Evolutionary conservation across 208 protist species (phyloP).

Genomic region (Trypanosoma melophagium): DNA sequence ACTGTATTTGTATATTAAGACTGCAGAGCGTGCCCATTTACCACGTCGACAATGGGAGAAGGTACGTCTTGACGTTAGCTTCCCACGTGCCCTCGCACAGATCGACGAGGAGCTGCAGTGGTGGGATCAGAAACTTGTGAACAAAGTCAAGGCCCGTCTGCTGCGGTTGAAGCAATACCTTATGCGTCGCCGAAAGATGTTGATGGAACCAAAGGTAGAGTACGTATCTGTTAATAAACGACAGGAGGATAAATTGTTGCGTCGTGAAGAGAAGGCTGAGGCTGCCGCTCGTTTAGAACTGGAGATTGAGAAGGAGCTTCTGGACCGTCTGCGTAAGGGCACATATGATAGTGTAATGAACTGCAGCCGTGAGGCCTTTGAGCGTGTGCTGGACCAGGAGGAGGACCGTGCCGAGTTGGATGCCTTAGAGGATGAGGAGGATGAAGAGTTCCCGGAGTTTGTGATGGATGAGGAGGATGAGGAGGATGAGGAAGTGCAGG

Average conservation of each 20-base stretch:
- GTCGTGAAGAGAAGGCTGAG: constrained; percentile 96
- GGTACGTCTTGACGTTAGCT: constrained; percentile 96
- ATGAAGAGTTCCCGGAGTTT: constrained; percentile 85
- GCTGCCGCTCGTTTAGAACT: constrained; percentile 95
- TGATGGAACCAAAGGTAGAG: constrained; percentile 92
- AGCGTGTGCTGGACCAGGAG: constrained; percentile 85
- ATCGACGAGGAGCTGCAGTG: constrained; percentile 97
- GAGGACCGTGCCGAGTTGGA: constrained; percentile 83
- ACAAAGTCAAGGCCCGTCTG: constrained; percentile 97
- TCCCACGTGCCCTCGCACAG: constrained; percentile 92
- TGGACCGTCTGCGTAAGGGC: constrained; percentile 94
- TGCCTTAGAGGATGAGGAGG: constrained; percentile 72
- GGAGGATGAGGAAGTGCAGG: constrained; percentile 54
- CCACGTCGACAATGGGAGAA: constrained; percentile 98
- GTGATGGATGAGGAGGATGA: constrained; percentile 90
- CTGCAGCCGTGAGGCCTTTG: constrained; percentile 87
- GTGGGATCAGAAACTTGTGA: constrained; percentile 94
- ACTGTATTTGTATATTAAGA: constrained; percentile 98
- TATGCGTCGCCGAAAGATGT: constrained; percentile 96
- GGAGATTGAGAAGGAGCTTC: constrained; percentile 97
- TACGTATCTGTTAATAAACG: constrained; percentile 97
- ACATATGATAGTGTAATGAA: constrained; percentile 92
- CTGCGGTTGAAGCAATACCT: constrained; percentile 98
- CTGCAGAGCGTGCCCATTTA: constrained; percentile 97
- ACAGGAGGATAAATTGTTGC: constrained; percentile 94